Evolutionary conservation across 768 basidiomycete genomes (phyloP).

Genomic region (Leccinellum luteum): DNA sequence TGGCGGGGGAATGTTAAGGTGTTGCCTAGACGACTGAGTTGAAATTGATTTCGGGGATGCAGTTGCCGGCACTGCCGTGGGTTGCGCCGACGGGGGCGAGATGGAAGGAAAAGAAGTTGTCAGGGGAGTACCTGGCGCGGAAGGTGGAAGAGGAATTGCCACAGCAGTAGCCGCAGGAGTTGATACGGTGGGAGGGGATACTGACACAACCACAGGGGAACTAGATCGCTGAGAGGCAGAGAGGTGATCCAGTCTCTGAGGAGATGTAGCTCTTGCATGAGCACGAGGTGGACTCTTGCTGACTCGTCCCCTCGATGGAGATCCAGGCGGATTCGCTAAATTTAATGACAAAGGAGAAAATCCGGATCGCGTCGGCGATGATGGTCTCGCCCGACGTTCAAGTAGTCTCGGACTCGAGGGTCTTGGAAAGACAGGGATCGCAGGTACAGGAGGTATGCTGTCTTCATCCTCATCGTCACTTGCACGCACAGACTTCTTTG

Average conservation of each 20-base stretch:
- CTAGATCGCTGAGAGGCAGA: conserved; percentile 4
- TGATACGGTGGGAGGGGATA: conserved; percentile 3
- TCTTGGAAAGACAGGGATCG: conserved; percentile 24
- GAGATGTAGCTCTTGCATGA: conserved; percentile 8
- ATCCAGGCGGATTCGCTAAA: conserved; percentile 18
- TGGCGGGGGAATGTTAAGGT: conserved; percentile 29
- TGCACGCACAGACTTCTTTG: conserved; percentile 21
- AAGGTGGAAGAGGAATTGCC: conserved; percentile 15
- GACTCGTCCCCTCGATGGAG: conserved; percentile 16
- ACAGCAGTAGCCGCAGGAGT: conserved; percentile 4
- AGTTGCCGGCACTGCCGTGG: neutral
- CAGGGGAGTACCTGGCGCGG: conserved; percentile 20
- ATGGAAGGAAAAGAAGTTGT: conserved; percentile 11
- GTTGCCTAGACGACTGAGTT: conserved; percentile 23
- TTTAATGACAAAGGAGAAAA: conserved; percentile 28
- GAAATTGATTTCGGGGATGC: conserved; percentile 10
- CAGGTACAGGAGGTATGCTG: conserved; percentile 31
- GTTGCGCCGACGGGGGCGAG: neutral
- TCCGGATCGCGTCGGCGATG: conserved; percentile 29
- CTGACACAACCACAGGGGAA: conserved; percentile 11
- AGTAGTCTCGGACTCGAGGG: conserved; percentile 31
- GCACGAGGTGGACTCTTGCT: conserved; percentile 30
- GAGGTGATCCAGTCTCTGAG: conserved; percentile 9
- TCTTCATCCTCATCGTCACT: conserved; percentile 34
- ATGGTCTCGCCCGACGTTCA: conserved; percentile 21